Evolutionary conservation across 225 moss, liverwort and hornwort species (phyloP).

Genomic region (Polytrichum formosum): DNA sequence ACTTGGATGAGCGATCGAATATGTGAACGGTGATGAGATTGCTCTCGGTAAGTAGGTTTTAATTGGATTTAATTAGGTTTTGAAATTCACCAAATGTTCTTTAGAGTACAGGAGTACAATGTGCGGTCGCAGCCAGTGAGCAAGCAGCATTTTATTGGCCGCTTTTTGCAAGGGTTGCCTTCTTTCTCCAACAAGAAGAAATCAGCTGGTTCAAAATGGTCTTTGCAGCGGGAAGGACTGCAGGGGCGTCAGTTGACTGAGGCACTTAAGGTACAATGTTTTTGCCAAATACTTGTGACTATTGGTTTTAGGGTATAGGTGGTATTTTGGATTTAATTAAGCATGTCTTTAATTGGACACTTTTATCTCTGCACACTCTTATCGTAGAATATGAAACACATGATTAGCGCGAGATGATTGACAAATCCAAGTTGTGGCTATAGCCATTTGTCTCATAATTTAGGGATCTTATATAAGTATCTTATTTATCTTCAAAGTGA

Average conservation of each 20-base stretch:
- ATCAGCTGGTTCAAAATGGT: constrained; percentile 79
- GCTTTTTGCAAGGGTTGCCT: constrained; percentile 94
- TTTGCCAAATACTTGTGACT: background rate
- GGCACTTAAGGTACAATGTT: constrained; percentile 44
- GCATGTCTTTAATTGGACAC: too few relatives aligned
- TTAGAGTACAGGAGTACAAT: constrained; percentile 73
- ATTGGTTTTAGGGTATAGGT: background rate
- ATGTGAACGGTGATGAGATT: background rate
- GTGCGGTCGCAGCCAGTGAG: constrained; percentile 69
- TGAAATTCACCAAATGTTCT: background rate
- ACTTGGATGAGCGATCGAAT: too few relatives aligned
- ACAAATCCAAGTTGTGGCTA: too few relatives aligned
- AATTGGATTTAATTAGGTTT: background rate
- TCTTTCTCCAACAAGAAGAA: constrained; percentile 72
- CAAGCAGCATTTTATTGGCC: constrained; percentile 90
- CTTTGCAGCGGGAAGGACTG: constrained; percentile 85
- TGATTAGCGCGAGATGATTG: too few relatives aligned
- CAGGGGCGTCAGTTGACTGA: constrained; percentile 90
- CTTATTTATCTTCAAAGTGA: too few relatives aligned
- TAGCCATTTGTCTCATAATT: too few relatives aligned
- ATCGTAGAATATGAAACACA: too few relatives aligned
- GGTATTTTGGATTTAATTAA: background rate
- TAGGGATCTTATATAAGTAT: too few relatives aligned
- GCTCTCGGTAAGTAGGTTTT: background rate
- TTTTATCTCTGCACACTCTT: too few relatives aligned